Base-by-base conservation (phyloP, 2,329 filamentous ascomycete genomes). In the Neurospora crassa region DNA sequence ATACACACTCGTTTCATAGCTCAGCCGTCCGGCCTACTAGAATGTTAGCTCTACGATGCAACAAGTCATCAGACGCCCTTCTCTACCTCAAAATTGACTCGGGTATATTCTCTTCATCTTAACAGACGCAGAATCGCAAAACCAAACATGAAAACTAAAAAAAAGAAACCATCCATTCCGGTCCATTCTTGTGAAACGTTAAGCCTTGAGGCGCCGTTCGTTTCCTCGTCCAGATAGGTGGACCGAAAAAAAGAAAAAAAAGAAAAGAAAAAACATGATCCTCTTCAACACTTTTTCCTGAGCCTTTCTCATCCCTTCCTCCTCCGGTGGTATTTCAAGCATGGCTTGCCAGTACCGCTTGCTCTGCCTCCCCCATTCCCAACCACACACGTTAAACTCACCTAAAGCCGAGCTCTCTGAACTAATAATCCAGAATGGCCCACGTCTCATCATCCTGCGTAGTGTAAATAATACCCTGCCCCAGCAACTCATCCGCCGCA, bases 401-500 rank as follows among this genome's bases (percentile, higher is more conserved):
- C 34, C 6, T 68, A 70, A 69, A 70, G 68, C 41, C 72, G 37
- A 59, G n/a, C 34, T 42, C 18, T 40, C 63, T 16, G 29, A 37
- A 72, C 76, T 72, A 90, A 74, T 86, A 88, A 72, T 96, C 92
- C 73, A 97, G 83, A 74, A 97, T 84, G 63, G 93, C 93, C 91
- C 92, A 98, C 0, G 95, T 98, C 81, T 92, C 87, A 78, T 98
- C 95, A 81, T 98, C 94, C 7, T 97, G 87, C 11, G 96, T 99
- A 40, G 93, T 93, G 82, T 93, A 99, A 74, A 97, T 92, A 76
- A 93, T 79, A 40, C 94, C 93, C 70, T 88, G 82, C 2, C 84
- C 84, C 63, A 93, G 81, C 78, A 99, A 81, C 81, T 98, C 94
- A 76, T 97, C 93, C 11, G 92, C 89, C n/a, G 90, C 94, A 69